Evolutionary conservation across 2,329 filamentous ascomycete species (phyloP).

Genomic region (Cadophora gregata): DNA sequence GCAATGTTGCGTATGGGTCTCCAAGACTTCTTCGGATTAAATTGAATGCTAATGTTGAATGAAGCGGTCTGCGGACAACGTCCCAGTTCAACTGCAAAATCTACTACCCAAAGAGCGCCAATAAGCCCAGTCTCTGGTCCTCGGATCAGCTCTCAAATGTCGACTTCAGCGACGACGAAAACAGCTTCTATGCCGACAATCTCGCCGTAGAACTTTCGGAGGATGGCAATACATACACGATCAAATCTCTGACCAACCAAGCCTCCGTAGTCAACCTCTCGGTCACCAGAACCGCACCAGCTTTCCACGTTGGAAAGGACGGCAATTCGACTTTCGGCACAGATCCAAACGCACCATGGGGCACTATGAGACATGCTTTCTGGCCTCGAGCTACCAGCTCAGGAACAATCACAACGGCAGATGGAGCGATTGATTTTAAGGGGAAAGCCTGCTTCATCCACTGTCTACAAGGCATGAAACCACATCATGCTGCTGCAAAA

Average conservation of each 20-base stretch:
- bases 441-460: constrained; percentile 82
- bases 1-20: constrained; percentile 84
- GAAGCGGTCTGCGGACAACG: constrained; percentile 86
- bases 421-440: constrained; percentile 81
- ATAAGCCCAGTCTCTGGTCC: constrained; percentile 81
- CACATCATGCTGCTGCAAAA: constrained; percentile 87
- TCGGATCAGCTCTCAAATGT: constrained; percentile 79
- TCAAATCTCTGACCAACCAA: constrained; percentile 89
- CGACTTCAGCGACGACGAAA: constrained; percentile 84
- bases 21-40: constrained; percentile 17
- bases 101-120: constrained; percentile 72
- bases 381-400: constrained; percentile 88
- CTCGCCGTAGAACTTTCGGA: constrained; percentile 85
- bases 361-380: constrained; percentile 88
- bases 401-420: constrained; percentile 83
- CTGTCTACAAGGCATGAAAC: constrained; percentile 97
- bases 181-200: constrained; percentile 84
- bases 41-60: constrained; percentile 37
- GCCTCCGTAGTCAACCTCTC: constrained; percentile 85
- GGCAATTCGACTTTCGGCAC: constrained; percentile 88
- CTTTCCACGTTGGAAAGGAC: constrained; percentile 83
- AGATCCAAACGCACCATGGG: constrained; percentile 86
- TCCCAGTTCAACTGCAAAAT: constrained; percentile 95
- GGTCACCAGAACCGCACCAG: constrained; percentile 76
- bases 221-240: constrained; percentile 80